Base-by-base conservation (phyloP, 306 rosid species). In the Cucurbita ficifolia region DNA sequence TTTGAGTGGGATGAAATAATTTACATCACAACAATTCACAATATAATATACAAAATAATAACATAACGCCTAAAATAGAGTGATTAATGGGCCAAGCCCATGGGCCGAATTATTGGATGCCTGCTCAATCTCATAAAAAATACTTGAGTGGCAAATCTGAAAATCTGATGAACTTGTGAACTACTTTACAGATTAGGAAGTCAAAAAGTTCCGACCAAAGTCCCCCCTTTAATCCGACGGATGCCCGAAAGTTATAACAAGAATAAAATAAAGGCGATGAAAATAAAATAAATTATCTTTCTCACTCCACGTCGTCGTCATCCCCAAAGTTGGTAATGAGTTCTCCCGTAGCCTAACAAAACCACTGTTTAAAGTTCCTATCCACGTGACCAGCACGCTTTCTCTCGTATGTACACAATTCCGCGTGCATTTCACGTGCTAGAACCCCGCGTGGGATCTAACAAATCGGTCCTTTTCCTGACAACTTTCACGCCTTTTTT, bases 401-500 rank as follows among this genome's bases (percentile, higher is more conserved):
- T 38, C 48, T 62, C 11, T 14, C 33, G 38, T 38, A 38, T 48
- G 29, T 6, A 8, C 0, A 12, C 4, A 4, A n/a, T 7, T 0
- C 18, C 22, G 73, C 59, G 75, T 71, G 62, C 7, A 35, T 9
- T 5, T 6, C 16, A 71, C 60, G 62, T 5, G 5, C 11, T 4
- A 0, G 16, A n/a, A 2, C 22, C 7, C 49, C 61, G 62, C 59
- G 49, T 71, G 48, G 49, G 36, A 36, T 35, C 18, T 14, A 33
- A 50, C 9, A 33, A 18, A 10, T 21, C 17, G 10, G 16, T 8
- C 13, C 40, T 45, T 70, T 29, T 49, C 24, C 74, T 29, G 24
- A 70, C 74, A 71, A 10, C 75, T 71, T 71, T 71, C 46, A 35
- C 61, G 9, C 35, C 75, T 71, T 71, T 70, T 52, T 35, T 60